Conservation (phyloP, 106 monocot genomes). For the Chionographis japonica region DNA sequence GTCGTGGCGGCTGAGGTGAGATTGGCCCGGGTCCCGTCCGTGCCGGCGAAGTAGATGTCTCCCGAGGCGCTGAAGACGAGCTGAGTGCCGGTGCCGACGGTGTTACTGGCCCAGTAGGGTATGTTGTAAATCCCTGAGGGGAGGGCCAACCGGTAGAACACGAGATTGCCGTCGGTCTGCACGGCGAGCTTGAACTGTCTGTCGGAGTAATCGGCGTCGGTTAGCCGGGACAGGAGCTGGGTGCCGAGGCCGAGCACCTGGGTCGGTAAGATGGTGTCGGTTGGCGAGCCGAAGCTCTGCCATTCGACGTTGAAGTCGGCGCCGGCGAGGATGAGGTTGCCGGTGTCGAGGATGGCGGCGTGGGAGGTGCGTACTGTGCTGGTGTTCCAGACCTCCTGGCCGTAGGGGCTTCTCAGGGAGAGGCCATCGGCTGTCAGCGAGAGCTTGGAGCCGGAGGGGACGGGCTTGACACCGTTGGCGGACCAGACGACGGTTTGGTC, state of each 20-base stretch:
- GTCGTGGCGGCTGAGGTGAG: not conserved
- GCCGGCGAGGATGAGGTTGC: not conserved
- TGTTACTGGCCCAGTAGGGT: constrained; percentile 15
- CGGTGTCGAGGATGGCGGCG: constrained; percentile 4
- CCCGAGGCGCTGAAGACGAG: constrained; percentile 16
- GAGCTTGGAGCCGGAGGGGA: not conserved
- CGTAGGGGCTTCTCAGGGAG: not conserved
- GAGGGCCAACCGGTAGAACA: not conserved
- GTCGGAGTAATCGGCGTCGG: not conserved
- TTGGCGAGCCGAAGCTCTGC: constrained; percentile 4
- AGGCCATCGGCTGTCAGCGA: not conserved
- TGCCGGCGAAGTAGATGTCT: not conserved
- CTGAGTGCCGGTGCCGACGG: not conserved
- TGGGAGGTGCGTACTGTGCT: not conserved
- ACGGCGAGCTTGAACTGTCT: not conserved
- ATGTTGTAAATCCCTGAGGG: not conserved
- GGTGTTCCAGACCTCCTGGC: not conserved
- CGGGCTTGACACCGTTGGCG: not conserved
- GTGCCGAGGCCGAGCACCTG: not conserved
- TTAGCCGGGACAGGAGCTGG: not conserved
- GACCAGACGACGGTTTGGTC: not conserved
- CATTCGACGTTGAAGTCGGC: not conserved
- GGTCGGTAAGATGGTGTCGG: constrained; percentile 11
- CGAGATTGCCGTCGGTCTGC: constrained; percentile 18
- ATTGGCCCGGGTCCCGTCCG: not conserved